Evolutionary conservation across 441 rosid species (phyloP), one percentile per base, ranked within the genome.

Genomic region (Sinapis alba): DNA sequence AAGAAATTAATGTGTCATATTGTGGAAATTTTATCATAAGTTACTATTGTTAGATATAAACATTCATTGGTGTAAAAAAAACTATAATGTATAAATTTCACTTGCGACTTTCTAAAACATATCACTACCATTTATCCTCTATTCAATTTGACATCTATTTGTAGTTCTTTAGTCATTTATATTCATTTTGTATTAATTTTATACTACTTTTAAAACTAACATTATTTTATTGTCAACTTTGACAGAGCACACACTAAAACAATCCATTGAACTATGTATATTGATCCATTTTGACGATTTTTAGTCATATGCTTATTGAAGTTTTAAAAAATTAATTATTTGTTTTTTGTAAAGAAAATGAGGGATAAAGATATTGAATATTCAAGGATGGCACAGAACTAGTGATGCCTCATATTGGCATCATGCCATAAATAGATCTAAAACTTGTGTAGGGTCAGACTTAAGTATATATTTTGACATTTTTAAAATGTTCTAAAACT

Each of bases 361-460:
- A 24, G 11, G 38, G 38, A 32, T 8, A 26, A 27, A 65, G 10
- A 26, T 24, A 56, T 34, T 24, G 65, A 63, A 73, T 64, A 58
- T 58, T 65, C 23, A 45, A 66, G 30, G 41, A 73, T 65, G 65
- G 18, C 45, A 38, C 12, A 38, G 45, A 38, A 38, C 45, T 4
- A 6, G 15, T 10, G 45, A 23, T 59, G 61, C 53, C 21, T 59
- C 18, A 11, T 28, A 59, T 28, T 59, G 23, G 6, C 43, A 34
- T 51, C 18, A 61, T 68, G 7, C 67, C 68, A 50, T 36, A 75
- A 51, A 61, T 75, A 68, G 63, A 50, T 51, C 30, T 30, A 30
- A 66, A 30, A 45, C 53, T 59, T 47, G 19, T 27, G 59, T 38
- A 41, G 65, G 63, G 54, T 64, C 41, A 58, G n/a, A 43, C 18